These are phyloP conservation scores for Colletotrichum sidae DNA, from an alignment of 2,329 filamentous ascomycete species.

Conservation along the genomic window DNA sequence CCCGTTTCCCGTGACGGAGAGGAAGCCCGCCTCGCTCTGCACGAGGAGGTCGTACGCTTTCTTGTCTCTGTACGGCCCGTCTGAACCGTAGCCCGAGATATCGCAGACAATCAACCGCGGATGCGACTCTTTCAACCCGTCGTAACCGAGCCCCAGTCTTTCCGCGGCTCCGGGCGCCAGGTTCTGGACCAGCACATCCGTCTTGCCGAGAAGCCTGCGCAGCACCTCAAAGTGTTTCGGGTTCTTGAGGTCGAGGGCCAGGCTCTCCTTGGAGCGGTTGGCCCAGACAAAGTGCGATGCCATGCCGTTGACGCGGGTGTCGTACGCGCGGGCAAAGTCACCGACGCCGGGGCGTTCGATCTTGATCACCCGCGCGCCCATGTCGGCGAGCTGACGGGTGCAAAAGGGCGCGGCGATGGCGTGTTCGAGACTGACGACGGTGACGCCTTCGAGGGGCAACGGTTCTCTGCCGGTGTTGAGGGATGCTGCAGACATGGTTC, in stretches of 20 bases:
- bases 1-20: constrained; percentile 61
- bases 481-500: neutral
- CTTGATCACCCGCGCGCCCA: constrained; percentile 66
- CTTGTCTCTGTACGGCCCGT: constrained; percentile 64
- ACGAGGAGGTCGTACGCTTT: constrained; percentile 68
- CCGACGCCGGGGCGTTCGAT: constrained; percentile 62
- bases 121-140: constrained; percentile 53
- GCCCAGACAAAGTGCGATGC: constrained; percentile 68
- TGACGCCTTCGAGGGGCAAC: constrained; percentile 53
- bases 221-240: constrained; percentile 54
- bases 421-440: constrained; percentile 64
- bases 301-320: constrained; percentile 60
- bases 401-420: constrained; percentile 67
- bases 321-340: constrained; percentile 65
- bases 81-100: constrained; percentile 64
- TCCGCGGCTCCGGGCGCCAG: constrained; percentile 61
- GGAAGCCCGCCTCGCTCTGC: constrained; percentile 64
- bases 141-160: constrained; percentile 60
- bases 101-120: constrained; percentile 63
- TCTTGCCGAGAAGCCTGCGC: constrained; percentile 54
- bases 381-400: constrained; percentile 64
- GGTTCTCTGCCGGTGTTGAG: neutral
- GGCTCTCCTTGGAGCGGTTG: constrained; percentile 65
- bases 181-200: constrained; percentile 66
- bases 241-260: constrained; percentile 62